Evolutionary conservation across 208 protist species (phyloP).

Genomic region (Zelonia costaricensis): DNA sequence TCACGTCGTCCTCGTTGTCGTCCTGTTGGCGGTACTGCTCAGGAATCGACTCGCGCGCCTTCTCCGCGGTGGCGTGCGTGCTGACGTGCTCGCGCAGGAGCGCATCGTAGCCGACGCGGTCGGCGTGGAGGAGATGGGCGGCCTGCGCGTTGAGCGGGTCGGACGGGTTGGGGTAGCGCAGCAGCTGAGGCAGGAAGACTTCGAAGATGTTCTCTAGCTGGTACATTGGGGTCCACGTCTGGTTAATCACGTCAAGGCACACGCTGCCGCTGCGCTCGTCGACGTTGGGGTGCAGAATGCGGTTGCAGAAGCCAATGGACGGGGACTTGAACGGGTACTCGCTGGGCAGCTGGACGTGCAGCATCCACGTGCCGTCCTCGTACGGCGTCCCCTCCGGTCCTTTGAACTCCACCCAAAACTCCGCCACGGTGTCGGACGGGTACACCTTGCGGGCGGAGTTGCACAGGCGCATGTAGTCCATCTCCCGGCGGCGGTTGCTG

Average conservation of each 20-base stretch:
- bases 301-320: constrained; percentile 98
- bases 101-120: constrained; percentile 81
- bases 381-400: constrained; percentile 97
- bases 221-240: constrained; percentile 99
- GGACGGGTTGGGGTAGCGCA: constrained; percentile 97
- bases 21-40: constrained; percentile 28
- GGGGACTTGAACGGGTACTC: constrained; percentile 99
- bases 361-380: constrained; percentile 96
- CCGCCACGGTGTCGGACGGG: constrained; percentile 88
- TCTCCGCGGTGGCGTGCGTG: constrained; percentile 59
- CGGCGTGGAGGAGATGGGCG: constrained; percentile 90
- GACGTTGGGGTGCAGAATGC: constrained; percentile 98
- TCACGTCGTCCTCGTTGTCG: constrained; percentile 1
- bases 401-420: constrained; percentile 97
- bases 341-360: constrained; percentile 96
- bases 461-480: constrained; percentile 98
- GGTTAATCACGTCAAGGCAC: constrained; percentile 99
- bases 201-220: constrained; percentile 94
- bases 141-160: constrained; percentile 98
- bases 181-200: constrained; percentile 97
- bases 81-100: constrained; percentile 72
- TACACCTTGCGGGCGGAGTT: constrained; percentile 94
- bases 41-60: constrained; percentile 46
- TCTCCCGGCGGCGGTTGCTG: constrained; percentile 81
- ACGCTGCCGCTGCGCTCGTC: constrained; percentile 98